A percentile compares a stretch with the other conserved stretches of the same genome.
phyloP scores from a whole-genome alignment of 441 rosid genomes.

The Aquilaria agallochum region DNA sequence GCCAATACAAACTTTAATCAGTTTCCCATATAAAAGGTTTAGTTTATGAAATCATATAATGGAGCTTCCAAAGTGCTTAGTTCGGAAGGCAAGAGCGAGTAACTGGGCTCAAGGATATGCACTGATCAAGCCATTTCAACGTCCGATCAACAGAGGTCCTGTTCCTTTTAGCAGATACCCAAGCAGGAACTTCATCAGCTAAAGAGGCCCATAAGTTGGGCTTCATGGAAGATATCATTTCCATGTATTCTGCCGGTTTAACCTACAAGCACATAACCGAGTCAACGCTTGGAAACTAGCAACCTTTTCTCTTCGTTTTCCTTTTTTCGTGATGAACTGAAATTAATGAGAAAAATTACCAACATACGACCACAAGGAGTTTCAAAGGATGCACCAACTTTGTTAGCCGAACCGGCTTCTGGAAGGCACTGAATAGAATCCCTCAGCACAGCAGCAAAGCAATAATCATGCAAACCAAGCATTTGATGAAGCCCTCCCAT shows the following conservation, averaged over 20 bases:
- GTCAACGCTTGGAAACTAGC: too few species aligned
- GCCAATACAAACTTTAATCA: conserved; percentile 3
- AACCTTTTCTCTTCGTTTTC: too few species aligned
- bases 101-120: conserved; percentile 51
- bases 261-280: conserved; percentile 30
- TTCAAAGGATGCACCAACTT: conserved; percentile 65
- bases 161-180: conserved; percentile 63
- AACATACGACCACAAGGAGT: conserved; percentile 61
- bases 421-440: conserved; percentile 76
- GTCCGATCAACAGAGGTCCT: conserved; percentile 61
- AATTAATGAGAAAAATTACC: conserved; percentile 29
- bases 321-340: not conserved
- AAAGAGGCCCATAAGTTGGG: conserved; percentile 60
- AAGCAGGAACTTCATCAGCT: conserved; percentile 79
- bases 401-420: conserved; percentile 40
- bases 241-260: conserved; percentile 57
- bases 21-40: not conserved
- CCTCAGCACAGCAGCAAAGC: conserved; percentile 50
- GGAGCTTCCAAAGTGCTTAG: not conserved
- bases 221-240: conserved; percentile 56
- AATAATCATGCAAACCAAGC: conserved; percentile 47
- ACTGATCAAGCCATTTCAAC: conserved; percentile 71
- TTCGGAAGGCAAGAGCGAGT: not conserved
- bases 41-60: not conserved
- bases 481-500: conserved; percentile 59